Percentiles rank a stretch among this genome's conserved stretches.
These are phyloP conservation scores for Lasiodiplodia citricola DNA, from an alignment of 2,329 filamentous ascomycete species.

Conservation along the genomic window DNA sequence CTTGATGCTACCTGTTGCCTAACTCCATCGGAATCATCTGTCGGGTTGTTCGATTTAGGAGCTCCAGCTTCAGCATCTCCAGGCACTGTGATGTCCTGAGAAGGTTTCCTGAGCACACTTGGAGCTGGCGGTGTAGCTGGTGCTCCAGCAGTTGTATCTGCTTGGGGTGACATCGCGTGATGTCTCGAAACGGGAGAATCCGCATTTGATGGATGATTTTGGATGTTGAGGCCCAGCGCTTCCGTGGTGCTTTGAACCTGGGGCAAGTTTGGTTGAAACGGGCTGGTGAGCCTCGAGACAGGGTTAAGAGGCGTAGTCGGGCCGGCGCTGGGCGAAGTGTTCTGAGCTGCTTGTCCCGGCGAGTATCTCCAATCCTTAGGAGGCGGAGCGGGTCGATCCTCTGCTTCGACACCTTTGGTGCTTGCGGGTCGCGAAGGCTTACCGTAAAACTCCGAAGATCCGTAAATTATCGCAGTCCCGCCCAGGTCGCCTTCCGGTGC, in stretches of 20 bases:
- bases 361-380: slow-evolving; percentile 50
- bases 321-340: background rate
- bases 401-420: background rate
- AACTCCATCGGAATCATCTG: background rate
- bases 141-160: slow-evolving; percentile 1
- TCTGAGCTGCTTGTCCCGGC: background rate
- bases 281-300: slow-evolving; percentile 19
- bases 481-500: slow-evolving; percentile 36
- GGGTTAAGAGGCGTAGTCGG: slow-evolving; percentile 13
- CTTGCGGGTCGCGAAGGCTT: slow-evolving; percentile 20
- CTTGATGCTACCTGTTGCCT: background rate
- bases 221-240: slow-evolving; percentile 53
- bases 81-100: background rate
- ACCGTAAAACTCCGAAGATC: slow-evolving; percentile 21
- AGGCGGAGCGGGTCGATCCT: slow-evolving; percentile 45
- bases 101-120: slow-evolving; percentile 28
- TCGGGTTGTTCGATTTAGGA: background rate
- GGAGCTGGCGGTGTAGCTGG: slow-evolving; percentile 27
- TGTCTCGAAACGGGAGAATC: background rate
- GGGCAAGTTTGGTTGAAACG: slow-evolving; percentile 40
- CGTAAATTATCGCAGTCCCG: slow-evolving; percentile 47
- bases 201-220: slow-evolving; percentile 30
- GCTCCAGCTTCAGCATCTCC: background rate
- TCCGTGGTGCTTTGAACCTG: slow-evolving; percentile 45
- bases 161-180: background rate